Percentiles rank a stretch among this genome's conserved stretches.
Evolutionary conservation across 495 filamentous ascomycete genomes (phyloP).

Genomic region (Xylaria nigripes): DNA sequence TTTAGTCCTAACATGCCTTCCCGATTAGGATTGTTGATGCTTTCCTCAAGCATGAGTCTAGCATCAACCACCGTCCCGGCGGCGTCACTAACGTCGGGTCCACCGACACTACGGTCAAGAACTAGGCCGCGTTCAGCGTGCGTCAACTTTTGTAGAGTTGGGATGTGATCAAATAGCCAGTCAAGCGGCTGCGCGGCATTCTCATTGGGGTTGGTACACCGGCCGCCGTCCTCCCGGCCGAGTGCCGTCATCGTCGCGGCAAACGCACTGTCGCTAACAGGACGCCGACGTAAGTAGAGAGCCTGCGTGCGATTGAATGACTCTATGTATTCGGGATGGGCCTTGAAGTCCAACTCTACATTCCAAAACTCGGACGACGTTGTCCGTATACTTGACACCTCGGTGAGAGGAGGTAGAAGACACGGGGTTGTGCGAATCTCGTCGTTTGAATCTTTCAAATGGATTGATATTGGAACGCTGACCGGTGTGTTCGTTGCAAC

Average conservation of each 20-base stretch:
- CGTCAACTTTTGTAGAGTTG: constrained; percentile 55
- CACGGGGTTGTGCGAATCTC: constrained; percentile 54
- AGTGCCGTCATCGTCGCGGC: constrained; percentile 64
- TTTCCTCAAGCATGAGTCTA: constrained; percentile 59
- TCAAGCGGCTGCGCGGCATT: constrained; percentile 45
- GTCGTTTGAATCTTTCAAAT: constrained; percentile 31
- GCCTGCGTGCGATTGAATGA: constrained; percentile 70
- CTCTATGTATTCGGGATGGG: constrained; percentile 53
- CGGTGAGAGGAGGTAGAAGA: constrained; percentile 70
- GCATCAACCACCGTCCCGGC: constrained; percentile 67
- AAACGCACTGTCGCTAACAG: constrained; percentile 63
- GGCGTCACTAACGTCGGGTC: constrained; percentile 38
- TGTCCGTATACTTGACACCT: constrained; percentile 59
- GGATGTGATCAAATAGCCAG: constrained; percentile 60
- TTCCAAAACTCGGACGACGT: constrained; percentile 73
- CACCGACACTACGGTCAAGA: constrained; percentile 43
- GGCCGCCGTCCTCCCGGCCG: constrained; percentile 38
- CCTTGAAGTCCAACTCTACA: constrained; percentile 67
- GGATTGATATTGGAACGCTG: constrained; percentile 55
- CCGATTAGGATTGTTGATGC: constrained; percentile 50
- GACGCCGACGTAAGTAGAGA: constrained; percentile 72
- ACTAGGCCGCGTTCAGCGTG: constrained; percentile 70
- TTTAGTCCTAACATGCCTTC: constrained; percentile 68
- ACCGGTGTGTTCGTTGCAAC: constrained; percentile 73
- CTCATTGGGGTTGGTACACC: constrained; percentile 11